Evolutionary conservation across 495 filamentous ascomycete genomes (phyloP).

Genomic region (Annulohypoxylon stygium): DNA sequence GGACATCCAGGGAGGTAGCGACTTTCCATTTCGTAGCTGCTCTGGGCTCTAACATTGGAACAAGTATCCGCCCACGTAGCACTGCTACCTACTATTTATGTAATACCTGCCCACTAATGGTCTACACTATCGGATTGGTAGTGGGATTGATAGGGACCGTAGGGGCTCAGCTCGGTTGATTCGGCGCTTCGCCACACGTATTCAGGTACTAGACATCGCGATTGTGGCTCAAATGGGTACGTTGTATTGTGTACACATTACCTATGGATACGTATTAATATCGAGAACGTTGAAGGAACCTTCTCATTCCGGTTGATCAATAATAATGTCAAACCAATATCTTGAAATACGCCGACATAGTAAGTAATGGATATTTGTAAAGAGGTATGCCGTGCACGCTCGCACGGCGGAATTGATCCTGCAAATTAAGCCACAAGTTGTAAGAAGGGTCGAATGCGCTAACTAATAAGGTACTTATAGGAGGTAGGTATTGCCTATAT

Average conservation of each 20-base stretch:
- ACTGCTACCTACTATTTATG: not conserved
- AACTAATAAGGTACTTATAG: too few species aligned
- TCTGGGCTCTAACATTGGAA: slow-evolving; percentile 11
- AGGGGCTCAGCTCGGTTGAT: slow-evolving; percentile 8
- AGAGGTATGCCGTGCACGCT: too few species aligned
- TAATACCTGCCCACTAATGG: not conserved
- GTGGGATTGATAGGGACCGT: slow-evolving; percentile 3
- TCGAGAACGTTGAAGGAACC: too few species aligned
- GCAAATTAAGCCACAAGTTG: too few species aligned
- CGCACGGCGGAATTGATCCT: too few species aligned
- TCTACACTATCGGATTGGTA: not conserved
- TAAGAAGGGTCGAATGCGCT: too few species aligned
- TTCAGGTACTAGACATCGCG: not conserved
- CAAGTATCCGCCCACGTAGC: slow-evolving; percentile 6
- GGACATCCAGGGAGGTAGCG: slow-evolving; percentile 26
- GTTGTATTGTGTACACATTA: not conserved
- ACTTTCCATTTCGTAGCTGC: slow-evolving; percentile 9
- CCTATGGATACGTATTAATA: not conserved
- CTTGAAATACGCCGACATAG: too few species aligned
- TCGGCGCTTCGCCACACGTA: slow-evolving; percentile 23
- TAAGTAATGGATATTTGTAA: too few species aligned
- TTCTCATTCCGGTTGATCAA: too few species aligned
- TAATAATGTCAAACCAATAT: too few species aligned
- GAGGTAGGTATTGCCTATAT: too few species aligned
- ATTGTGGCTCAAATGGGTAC: too few species aligned